Conservation (phyloP, 352 stramenopile genomes). For the Salisapilia sapeloensis region DNA sequence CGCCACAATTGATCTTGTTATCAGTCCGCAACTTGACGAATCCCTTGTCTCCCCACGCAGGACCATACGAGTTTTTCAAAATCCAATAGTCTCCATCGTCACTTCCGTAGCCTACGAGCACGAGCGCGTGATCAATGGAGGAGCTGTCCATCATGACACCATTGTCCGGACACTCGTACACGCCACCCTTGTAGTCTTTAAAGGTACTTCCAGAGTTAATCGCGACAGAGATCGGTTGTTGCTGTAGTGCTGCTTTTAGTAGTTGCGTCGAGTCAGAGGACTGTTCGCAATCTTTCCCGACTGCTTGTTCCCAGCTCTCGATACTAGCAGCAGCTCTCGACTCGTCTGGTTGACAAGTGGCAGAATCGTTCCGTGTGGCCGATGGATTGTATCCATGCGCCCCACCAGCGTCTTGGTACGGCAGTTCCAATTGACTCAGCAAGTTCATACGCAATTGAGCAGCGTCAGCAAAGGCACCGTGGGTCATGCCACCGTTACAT, state of each 20-base stretch:
- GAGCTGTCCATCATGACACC: conserved; percentile 37
- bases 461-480: conserved; percentile 47
- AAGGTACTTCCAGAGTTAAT: conserved; percentile 64
- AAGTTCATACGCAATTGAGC: conserved; percentile 26
- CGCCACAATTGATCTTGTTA: conserved; percentile 57
- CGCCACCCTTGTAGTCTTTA: conserved; percentile 64
- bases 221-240: conserved; percentile 56
- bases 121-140: conserved; percentile 51
- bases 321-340: conserved; percentile 39
- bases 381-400: conserved; percentile 3
- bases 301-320: conserved; percentile 39
- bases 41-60: conserved; percentile 49
- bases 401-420: conserved; percentile 38
- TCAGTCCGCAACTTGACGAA: conserved; percentile 48
- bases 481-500: conserved; percentile 61
- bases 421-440: conserved; percentile 40
- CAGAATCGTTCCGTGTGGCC: conserved; percentile 1
- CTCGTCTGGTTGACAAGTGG: conserved; percentile 17
- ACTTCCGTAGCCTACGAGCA: conserved; percentile 54
- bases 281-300: conserved; percentile 32
- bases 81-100: conserved; percentile 45
- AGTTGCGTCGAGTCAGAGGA: conserved; percentile 33
- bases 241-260: conserved; percentile 46
- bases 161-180: conserved; percentile 57
- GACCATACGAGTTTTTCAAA: conserved; percentile 71